Evolutionary conservation across 208 protist genomes (phyloP), one percentile per base, ranked within the genome.

Genomic region (Strigomonas culicis): DNA sequence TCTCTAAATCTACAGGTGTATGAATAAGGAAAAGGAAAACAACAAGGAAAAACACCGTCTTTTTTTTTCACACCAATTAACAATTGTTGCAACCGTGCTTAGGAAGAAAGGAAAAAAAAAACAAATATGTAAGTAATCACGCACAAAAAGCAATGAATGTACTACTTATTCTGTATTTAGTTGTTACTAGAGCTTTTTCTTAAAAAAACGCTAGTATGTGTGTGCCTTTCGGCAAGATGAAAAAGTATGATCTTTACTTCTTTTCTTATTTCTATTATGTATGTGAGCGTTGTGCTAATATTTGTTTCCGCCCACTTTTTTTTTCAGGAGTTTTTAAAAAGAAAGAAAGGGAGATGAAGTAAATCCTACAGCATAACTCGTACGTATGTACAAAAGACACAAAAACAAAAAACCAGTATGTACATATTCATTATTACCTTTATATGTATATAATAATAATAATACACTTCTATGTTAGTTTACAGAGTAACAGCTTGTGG

Each of bases 21-120:
- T 53, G 49, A 66, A 39, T 22, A 53, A 69, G 25, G 21, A 39
- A 39, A 15, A 61, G 36, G 19, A 59, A 39, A 66, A 28, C 22
- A 19, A 66, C 4, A 50, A 32, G 36, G 36, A 28, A 27, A 53
- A 66, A 58, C 13, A 58, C 0, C 22, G 24, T 24, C 27, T 19
- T n/a, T 24, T 3, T 59, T 22, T 41, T n/a, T 4, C 19, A 67
- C 62, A 67, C 39, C 17, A 39, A 1, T 36, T 49, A 7, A 31
- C 10, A 2, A 17, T 24, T 13, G 25, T 19, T 36, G 39, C 59
- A 46, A 44, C 10, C 17, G 13, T 27, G 34, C 49, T 1, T 47
- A n/a, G 17, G 52, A 66, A 30, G 39, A 66, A 31, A 62, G 50
- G 6, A 30, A 59, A 32, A 64, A 61, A 67, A 43, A 59, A 7